Percentiles rank a stretch among this genome's conserved stretches.
phyloP scores from a whole-genome alignment of 1,284 basidiomycete species.

The Ceraceosorus guamensis region DNA sequence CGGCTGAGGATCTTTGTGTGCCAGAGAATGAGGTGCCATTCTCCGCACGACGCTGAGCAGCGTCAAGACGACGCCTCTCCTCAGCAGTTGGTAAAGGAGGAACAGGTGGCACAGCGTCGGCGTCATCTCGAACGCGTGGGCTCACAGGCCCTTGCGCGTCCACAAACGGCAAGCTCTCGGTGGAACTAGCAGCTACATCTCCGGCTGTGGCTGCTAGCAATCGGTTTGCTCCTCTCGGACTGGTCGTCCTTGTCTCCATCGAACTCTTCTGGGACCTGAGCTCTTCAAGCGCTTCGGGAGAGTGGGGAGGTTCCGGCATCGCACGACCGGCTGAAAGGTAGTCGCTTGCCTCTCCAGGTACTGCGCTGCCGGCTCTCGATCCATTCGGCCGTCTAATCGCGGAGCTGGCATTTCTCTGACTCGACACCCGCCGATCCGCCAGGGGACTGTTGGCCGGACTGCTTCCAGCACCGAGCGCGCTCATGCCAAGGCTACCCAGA shows the following conservation, averaged over 20 bases:
- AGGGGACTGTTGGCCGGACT: conserved; percentile 17
- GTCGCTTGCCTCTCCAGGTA: neutral
- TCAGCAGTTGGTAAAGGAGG: conserved; percentile 12
- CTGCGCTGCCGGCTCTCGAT: no score
- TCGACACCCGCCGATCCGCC: conserved; percentile 16
- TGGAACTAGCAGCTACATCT: neutral
- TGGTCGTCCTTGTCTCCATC: no score
- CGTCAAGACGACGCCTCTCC: no score
- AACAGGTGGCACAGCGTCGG: conserved; percentile 7
- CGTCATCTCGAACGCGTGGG: conserved; percentile 28
- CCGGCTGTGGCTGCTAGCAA: no score
- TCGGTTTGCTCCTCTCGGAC: no score
- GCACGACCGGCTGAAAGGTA: neutral
- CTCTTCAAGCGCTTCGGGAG: neutral
- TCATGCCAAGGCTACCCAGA: conserved; percentile 12
- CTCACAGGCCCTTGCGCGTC: conserved; percentile 23
- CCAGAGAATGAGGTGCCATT: no score
- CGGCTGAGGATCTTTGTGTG: no score
- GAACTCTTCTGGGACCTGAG: no score
- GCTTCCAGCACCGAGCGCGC: conserved; percentile 11
- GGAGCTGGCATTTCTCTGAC: neutral
- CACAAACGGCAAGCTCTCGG: neutral
- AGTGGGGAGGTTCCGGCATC: no score
- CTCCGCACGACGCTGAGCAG: conserved; percentile 5
- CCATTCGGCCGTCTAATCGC: neutral